Evolutionary conservation across 2,329 filamentous ascomycete species (phyloP).

Genomic region (Fusarium verrucosum): DNA sequence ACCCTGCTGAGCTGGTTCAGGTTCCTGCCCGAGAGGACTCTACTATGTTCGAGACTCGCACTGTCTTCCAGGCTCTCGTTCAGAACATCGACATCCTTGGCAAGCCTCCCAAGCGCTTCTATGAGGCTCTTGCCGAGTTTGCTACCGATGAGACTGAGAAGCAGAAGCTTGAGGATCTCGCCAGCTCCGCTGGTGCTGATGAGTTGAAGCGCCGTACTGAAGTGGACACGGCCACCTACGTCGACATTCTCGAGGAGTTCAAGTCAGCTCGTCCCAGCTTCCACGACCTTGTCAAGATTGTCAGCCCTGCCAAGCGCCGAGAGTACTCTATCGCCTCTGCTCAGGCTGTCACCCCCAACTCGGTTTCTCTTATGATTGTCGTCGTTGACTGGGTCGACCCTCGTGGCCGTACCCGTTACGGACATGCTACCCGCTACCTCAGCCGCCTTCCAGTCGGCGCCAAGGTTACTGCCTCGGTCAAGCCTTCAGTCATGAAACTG

Average conservation of each 20-base stretch:
- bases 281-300: conserved; percentile 87
- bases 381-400: conserved; percentile 96
- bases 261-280: conserved; percentile 87
- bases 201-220: conserved; percentile 95
- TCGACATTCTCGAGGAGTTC: conserved; percentile 90
- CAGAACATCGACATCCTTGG: conserved; percentile 98
- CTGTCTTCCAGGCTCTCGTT: conserved; percentile 87
- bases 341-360: conserved; percentile 89
- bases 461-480: conserved; percentile 89
- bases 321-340: conserved; percentile 99
- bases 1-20: conserved; percentile 86
- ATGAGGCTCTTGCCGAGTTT: conserved; percentile 88
- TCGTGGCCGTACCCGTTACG: conserved; percentile 86
- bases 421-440: conserved; percentile 92
- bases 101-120: conserved; percentile 96
- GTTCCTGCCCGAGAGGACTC: conserved; percentile 85
- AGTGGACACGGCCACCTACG: conserved; percentile 89
- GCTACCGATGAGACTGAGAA: conserved; percentile 85
- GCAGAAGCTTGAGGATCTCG: conserved; percentile 79
- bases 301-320: conserved; percentile 90
- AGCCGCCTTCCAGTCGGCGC: conserved; percentile 78
- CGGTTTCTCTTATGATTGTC: conserved; percentile 95
- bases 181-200: conserved; percentile 78
- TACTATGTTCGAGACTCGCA: conserved; percentile 81
- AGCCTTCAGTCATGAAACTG: conserved; percentile 99